Evolutionary conservation across 148 eudicot genomes (phyloP), one percentile per base, ranked within the genome.

Genomic region (Fallopia convolvulus): DNA sequence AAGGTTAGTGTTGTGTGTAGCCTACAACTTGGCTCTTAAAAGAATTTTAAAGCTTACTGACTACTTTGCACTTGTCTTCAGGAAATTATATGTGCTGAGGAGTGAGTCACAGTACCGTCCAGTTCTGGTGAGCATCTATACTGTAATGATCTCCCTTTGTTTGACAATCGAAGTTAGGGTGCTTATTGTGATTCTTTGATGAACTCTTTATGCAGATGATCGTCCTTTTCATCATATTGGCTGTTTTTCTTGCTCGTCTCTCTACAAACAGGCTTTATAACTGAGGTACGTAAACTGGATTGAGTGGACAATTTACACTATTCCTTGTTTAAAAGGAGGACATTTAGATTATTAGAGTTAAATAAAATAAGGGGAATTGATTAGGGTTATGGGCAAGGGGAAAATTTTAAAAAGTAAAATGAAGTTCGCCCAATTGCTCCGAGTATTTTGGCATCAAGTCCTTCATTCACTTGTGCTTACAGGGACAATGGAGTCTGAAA

Each of bases 31-130:
- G 55, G 55, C 4, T 20, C 1, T 10, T 26, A 36, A 46, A 44
- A 66, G 17, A 26, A 23, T n/a, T 40, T 23, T 9, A 18, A n/a
- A 36, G 52, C 18, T 33, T 26, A 36, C 73, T 75, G 61, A 76
- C 53, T 44, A 84, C 56, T 26, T 32, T 75, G 41, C 17, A 30
- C 47, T 41, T 46, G 32, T 23, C 17, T 33, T 70, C 77, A 92
- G 97, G 88, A 92, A 85, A 83, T 86, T 91, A 58, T 83, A 89
- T 84, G 49, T 94, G 49, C 41, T 85, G 77, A 79, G 70, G 83
- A 86, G 79, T 72, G 81, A 81, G 71, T 79, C 90, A 73, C 48
- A 56, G 63, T 80, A 83, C 85, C 83, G 82, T 85, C 75, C 90
- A 32, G 23, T 80, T 74, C 23, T 86, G 86, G 93, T 89, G 77